Evolutionary conservation across 176 grass and related monocot species (phyloP).

Genomic region (maize (Zea mays)): DNA sequence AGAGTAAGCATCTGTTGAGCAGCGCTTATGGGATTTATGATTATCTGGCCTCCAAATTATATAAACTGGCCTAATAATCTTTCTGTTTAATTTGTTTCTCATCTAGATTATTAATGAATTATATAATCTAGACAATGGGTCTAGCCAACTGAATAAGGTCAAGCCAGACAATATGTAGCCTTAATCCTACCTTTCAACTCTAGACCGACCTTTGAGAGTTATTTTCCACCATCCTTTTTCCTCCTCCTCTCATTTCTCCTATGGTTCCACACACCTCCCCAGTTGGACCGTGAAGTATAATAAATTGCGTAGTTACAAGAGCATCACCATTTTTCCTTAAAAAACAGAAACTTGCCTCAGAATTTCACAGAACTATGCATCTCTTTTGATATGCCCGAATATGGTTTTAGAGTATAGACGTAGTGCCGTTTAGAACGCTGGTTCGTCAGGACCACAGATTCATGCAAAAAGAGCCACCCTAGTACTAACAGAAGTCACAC

Average conservation of each 20-base stretch:
- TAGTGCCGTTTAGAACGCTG: not conserved
- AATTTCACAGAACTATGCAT: not conserved
- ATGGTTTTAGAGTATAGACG: not conserved
- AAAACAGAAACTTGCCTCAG: not conserved
- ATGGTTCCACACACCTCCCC: not conserved
- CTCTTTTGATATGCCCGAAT: too few species aligned
- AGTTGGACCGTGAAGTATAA: not conserved
- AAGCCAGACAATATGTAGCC: too few species aligned
- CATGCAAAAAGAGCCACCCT: not conserved
- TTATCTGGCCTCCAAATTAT: too few species aligned
- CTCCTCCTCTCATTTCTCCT: not conserved
- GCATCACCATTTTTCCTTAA: not conserved
- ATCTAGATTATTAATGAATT: too few species aligned
- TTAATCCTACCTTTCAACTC: not conserved
- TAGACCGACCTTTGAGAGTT: not conserved
- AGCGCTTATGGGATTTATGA: too few species aligned
- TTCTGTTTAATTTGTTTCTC: too few species aligned
- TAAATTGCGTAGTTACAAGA: not conserved
- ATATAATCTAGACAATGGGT: too few species aligned
- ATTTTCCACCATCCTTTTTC: not conserved
- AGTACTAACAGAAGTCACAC: not conserved
- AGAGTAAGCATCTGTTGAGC: too few species aligned
- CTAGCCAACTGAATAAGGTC: too few species aligned
- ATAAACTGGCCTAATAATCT: too few species aligned
- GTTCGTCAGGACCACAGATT: slow-evolving; percentile 8